These are phyloP conservation scores for Didymella exigua DNA, from an alignment of 2,329 filamentous ascomycete species.

Conservation along the genomic window DNA sequence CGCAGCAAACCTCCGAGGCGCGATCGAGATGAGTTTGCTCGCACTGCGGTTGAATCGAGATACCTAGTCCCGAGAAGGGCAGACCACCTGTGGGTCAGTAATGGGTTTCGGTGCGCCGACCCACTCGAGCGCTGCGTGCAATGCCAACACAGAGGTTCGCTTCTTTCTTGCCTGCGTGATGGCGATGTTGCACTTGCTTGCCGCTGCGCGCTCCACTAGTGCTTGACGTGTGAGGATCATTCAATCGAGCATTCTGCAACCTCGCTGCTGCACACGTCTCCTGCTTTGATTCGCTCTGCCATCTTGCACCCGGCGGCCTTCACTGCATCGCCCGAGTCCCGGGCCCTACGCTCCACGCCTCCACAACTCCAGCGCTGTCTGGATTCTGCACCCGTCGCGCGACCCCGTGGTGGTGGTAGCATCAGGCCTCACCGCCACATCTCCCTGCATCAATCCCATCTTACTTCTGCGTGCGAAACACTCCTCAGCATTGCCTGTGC, in stretches of 20 bases:
- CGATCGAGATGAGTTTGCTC: not conserved
- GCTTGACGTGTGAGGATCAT: conserved; percentile 6
- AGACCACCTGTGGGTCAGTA: conserved; percentile 1
- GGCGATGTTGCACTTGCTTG: conserved; percentile 1
- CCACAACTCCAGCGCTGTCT: too few relatives aligned
- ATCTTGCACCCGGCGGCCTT: too few relatives aligned
- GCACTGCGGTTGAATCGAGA: conserved; percentile 5
- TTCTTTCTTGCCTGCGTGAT: not conserved
- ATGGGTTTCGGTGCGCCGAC: not conserved
- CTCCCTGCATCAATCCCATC: not conserved
- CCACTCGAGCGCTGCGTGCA: not conserved
- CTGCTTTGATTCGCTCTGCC: not conserved
- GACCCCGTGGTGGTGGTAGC: not conserved
- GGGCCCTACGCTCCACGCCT: too few relatives aligned
- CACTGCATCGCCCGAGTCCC: too few relatives aligned
- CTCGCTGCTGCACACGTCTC: not conserved
- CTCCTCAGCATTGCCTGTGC: not conserved
- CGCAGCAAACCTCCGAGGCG: not conserved
- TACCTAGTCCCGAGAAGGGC: not conserved
- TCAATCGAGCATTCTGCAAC: not conserved
- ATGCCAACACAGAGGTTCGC: conserved; percentile 1
- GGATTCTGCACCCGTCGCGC: too few relatives aligned
- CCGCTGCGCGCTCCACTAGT: conserved; percentile 1
- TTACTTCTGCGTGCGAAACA: not conserved
- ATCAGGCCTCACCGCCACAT: conserved; percentile 13